Conservation (phyloP, 2,329 filamentous ascomycete species). For the Penicillium griseofulvum region DNA sequence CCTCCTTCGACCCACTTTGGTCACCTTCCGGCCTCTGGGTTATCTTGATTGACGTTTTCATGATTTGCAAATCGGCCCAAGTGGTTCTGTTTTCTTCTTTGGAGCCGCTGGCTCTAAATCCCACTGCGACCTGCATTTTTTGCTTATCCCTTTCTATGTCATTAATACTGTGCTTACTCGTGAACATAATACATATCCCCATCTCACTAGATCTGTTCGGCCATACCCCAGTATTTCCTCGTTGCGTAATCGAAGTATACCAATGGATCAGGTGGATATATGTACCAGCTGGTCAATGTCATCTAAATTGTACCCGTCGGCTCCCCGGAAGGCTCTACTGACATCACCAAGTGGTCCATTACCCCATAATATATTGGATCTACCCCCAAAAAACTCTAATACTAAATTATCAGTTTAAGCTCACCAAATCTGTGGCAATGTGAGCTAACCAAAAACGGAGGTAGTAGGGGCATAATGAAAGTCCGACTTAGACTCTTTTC, state of each 20-base stretch:
- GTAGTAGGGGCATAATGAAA: not conserved
- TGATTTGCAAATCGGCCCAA: not conserved
- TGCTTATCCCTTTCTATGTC: constrained; percentile 5
- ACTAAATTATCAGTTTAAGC: not conserved
- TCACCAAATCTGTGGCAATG: not conserved
- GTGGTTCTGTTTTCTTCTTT: not conserved
- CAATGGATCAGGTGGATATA: not conserved
- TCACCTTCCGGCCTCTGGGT: not conserved
- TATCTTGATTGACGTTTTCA: not conserved
- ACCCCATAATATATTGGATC: not conserved
- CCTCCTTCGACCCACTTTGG: not conserved
- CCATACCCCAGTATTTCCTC: not conserved
- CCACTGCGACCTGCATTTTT: not conserved
- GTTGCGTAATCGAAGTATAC: not conserved
- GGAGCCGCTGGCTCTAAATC: not conserved
- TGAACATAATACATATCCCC: constrained; percentile 16
- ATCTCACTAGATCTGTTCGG: not conserved
- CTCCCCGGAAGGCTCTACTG: not conserved
- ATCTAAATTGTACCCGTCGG: not conserved
- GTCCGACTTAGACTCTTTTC: not conserved
- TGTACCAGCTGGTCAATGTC: not conserved
- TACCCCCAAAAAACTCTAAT: not conserved
- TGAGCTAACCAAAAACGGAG: not conserved
- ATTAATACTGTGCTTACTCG: constrained; percentile 4
- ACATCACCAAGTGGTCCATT: not conserved